Conservation (phyloP, 2,329 filamentous ascomycete genomes). For the Penicillium capsulatum region DNA sequence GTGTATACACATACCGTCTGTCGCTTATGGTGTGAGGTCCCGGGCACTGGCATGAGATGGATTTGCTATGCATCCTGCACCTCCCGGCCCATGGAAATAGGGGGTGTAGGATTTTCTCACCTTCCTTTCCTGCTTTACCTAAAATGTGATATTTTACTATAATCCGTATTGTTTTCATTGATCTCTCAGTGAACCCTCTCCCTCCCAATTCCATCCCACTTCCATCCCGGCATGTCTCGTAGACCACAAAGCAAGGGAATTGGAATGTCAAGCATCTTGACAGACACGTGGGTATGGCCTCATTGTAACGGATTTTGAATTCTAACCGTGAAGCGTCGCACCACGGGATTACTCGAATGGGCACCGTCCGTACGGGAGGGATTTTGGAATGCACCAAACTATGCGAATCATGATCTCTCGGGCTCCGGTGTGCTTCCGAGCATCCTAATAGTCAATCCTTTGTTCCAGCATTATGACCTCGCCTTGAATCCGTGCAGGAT, state of each 20-base stretch:
- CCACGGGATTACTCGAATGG: background rate
- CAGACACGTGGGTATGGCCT: background rate
- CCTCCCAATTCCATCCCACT: no score
- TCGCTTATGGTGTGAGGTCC: background rate
- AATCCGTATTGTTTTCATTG: no score
- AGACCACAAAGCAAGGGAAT: no score
- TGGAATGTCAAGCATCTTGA: background rate
- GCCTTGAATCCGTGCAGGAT: constrained; percentile 1
- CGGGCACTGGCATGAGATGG: no score
- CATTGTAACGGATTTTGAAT: background rate
- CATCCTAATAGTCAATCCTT: background rate
- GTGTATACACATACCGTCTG: background rate
- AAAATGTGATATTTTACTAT: no score
- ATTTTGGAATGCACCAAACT: constrained; percentile 7
- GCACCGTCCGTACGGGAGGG: background rate
- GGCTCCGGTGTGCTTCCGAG: background rate
- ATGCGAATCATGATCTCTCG: constrained; percentile 3
- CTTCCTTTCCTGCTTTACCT: no score
- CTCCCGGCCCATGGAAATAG: no score
- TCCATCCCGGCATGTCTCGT: no score
- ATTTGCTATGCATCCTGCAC: no score
- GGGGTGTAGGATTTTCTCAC: no score
- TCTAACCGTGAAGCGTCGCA: background rate
- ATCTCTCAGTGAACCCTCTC: no score
- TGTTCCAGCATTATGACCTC: background rate